Evolutionary conservation across 2,329 filamentous ascomycete genomes (phyloP).

Genomic region (Botrytis paeoniae): DNA sequence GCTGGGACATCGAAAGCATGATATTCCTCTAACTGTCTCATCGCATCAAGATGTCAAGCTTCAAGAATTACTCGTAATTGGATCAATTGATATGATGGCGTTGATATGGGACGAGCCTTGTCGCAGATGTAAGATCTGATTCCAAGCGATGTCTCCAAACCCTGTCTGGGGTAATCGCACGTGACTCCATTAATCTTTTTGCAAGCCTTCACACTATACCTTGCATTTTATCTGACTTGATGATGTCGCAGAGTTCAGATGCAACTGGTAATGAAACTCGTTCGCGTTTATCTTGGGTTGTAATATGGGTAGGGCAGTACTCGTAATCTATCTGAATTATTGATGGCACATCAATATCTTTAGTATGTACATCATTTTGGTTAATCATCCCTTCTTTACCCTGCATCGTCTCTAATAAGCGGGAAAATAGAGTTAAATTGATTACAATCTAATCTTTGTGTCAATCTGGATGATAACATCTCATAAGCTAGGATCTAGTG

Average conservation of each 20-base stretch:
- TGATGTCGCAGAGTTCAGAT: not conserved
- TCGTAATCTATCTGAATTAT: not conserved
- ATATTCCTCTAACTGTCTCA: not conserved
- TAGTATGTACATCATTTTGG: not conserved
- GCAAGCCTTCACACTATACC: not conserved
- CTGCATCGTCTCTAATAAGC: not conserved
- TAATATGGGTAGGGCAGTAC: not conserved
- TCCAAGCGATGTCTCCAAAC: constrained; percentile 13
- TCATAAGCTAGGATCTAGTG: no score
- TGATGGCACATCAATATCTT: not conserved
- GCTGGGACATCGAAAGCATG: constrained; percentile 1
- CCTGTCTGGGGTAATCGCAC: constrained; percentile 13
- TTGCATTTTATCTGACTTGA: not conserved
- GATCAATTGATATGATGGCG: not conserved
- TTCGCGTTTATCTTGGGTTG: not conserved
- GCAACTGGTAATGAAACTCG: not conserved
- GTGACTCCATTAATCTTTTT: not conserved
- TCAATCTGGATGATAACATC: no score
- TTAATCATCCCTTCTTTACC: not conserved
- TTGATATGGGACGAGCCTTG: constrained; percentile 9
- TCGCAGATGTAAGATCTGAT: constrained; percentile 15
- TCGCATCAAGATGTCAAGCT: not conserved
- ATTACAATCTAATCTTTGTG: no score
- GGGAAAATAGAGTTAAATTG: no score
- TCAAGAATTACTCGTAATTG: not conserved